Evolutionary conservation across 73 alveolate genomes (phyloP), one percentile per base, ranked within the genome.

Genomic region (Strombidium stylifer): DNA sequence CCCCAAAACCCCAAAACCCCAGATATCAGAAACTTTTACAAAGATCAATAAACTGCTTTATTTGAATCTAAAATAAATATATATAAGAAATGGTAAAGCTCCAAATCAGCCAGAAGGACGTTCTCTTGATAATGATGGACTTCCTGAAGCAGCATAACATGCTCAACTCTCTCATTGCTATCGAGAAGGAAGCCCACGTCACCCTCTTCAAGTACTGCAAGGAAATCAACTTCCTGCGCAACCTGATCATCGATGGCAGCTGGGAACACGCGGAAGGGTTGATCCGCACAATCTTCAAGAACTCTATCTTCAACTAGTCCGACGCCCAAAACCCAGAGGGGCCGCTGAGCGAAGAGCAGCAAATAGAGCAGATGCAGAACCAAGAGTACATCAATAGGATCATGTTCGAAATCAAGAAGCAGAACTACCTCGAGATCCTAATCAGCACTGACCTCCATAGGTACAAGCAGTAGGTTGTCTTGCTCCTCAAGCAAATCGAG

Each of bases 191-290:
- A 48, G 73, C 98, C 2, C 58, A 76, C 46, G 35, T 60, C 34
- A 59, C 80, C 21, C 75, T 86, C 35, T 86, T 77, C 66, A 50
- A 91, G 16, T 94, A 87, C 60, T 76, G 91, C 21, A 94, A 89
- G 59, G 99, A 94, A 68, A 53, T 94, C 15, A 55, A 82, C n/a
- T 94, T 90, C 77, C 72, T 94, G 55, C 55, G 97, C 46, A 65
- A 70, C 30, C 67, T 89, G 60, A 81, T 94, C n/a, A 53, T 94
- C 16, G 94, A 89, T 25, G 99, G 99, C 11, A 74, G 69, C 20
- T 94, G 93, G 90, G 89, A 80, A 12, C 97, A 89, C 48, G 96
- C 91, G 14, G 97, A 87, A 53, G 74, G 89, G 58, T 89, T 89
- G 73, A 74, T 94, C n/a, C 61, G n/a, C n/a, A n/a, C n/a, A n/a